Conservation (phyloP, 1,139 yeast species). For the Martiniozyma asiatica region DNA sequence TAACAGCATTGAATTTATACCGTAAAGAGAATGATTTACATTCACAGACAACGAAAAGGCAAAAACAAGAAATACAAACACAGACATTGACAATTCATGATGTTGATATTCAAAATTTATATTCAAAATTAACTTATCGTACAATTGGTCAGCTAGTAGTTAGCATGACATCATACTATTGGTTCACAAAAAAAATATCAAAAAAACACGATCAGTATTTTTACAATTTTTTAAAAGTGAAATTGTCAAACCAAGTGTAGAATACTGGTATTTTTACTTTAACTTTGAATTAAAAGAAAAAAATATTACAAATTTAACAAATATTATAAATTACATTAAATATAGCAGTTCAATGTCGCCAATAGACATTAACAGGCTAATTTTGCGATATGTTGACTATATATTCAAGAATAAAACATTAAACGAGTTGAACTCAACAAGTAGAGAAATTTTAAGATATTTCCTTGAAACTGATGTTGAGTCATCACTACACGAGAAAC, state of each 20-base stretch:
- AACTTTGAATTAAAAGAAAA: constrained; percentile 35
- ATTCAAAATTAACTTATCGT: constrained; percentile 21
- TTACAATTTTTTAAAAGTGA: constrained; percentile 29
- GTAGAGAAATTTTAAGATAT: constrained; percentile 16
- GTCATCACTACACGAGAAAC: constrained; percentile 20
- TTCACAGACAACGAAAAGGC: constrained; percentile 7
- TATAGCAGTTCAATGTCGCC: constrained; percentile 36
- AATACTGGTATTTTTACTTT: constrained; percentile 47
- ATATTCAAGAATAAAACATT: constrained; percentile 15
- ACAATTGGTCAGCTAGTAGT: constrained; percentile 26
- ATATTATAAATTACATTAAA: constrained; percentile 33
- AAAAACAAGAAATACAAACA: background rate
- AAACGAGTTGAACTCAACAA: constrained; percentile 12
- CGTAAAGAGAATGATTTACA: constrained; percentile 8
- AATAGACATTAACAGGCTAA: constrained; percentile 30
- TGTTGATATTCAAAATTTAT: constrained; percentile 16
- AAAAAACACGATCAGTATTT: constrained; percentile 31
- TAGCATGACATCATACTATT: constrained; percentile 26
- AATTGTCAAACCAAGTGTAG: constrained; percentile 27
- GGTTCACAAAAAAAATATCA: constrained; percentile 25
- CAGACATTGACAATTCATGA: constrained; percentile 5
- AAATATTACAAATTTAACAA: constrained; percentile 32
- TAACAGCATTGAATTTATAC: constrained; percentile 9
- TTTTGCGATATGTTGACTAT: constrained; percentile 26
- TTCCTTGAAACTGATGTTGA: constrained; percentile 20